Evolutionary conservation across 257 asterid species (phyloP).

Genomic region (Parsonsia alboflavescens): DNA sequence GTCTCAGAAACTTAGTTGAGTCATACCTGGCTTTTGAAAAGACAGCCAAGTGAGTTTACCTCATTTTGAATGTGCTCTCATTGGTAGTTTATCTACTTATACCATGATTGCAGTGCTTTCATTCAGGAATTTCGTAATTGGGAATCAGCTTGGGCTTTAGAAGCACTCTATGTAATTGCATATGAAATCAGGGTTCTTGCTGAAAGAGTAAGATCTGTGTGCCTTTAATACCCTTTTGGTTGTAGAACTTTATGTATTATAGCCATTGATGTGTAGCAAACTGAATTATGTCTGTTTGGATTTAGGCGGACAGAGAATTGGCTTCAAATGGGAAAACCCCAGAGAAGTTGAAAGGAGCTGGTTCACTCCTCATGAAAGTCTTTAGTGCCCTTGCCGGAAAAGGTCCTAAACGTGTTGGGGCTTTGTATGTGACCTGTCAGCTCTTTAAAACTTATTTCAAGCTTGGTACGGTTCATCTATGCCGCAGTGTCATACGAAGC

Average conservation of each 20-base stretch:
- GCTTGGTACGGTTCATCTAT: conserved; percentile 88
- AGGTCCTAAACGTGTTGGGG: conserved; percentile 94
- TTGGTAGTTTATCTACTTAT: conserved; percentile 31
- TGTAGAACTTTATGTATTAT: background rate
- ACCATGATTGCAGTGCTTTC: conserved; percentile 67
- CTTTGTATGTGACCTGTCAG: conserved; percentile 87
- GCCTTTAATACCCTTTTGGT: background rate
- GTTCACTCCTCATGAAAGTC: conserved; percentile 95
- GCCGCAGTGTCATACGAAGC: conserved; percentile 96
- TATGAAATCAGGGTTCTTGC: conserved; percentile 92
- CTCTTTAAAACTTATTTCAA: conserved; percentile 89
- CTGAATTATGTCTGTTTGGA: conserved; percentile 29
- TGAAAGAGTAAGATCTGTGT: conserved; percentile 59
- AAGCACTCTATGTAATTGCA: conserved; percentile 69
- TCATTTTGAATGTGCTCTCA: conserved; percentile 9
- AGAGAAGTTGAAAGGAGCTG: conserved; percentile 90
- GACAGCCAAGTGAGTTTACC: conserved; percentile 73
- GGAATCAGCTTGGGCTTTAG: conserved; percentile 98
- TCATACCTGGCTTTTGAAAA: conserved; percentile 80
- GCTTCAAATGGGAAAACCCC: conserved; percentile 81
- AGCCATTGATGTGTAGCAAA: conserved; percentile 6
- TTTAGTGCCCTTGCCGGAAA: conserved; percentile 96
- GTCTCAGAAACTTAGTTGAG: conserved; percentile 58
- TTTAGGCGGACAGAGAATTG: conserved; percentile 88
- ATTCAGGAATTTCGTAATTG: conserved; percentile 96